phyloP scores from a whole-genome alignment of 345 rosid genomes.

The Erysimum cheiranthoides region DNA sequence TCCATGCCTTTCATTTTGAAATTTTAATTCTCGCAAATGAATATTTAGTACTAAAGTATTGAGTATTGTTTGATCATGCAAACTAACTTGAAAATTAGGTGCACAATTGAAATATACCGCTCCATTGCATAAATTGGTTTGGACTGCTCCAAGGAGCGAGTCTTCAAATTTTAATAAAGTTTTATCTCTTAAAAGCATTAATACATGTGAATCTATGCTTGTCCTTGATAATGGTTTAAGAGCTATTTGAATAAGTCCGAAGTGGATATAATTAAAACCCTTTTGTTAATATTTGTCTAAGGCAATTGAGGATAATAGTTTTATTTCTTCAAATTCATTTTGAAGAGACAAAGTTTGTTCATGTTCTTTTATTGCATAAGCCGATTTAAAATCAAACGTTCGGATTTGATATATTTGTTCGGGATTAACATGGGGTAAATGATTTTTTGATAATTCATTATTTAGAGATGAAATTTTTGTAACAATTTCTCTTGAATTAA shows the following conservation, averaged over 20 bases:
- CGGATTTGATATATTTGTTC: neutral
- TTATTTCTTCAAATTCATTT: slow-evolving; percentile 13
- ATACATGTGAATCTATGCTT: neutral
- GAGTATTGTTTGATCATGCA: neutral
- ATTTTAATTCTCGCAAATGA: neutral
- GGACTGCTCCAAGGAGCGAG: neutral
- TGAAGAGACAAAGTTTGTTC: neutral
- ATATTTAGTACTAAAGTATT: neutral
- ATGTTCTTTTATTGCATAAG: slow-evolving; percentile 5
- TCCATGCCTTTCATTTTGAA: neutral
- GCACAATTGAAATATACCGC: neutral
- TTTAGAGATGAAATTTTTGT: neutral
- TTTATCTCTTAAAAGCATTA: neutral
- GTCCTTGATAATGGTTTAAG: neutral
- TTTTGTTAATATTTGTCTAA: neutral
- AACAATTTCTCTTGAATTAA: slow-evolving; percentile 9
- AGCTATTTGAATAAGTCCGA: neutral
- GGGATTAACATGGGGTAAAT: neutral
- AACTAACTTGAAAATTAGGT: neutral
- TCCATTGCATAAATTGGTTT: neutral
- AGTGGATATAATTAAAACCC: slow-evolving; percentile 7
- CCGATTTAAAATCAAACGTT: neutral
- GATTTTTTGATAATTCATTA: neutral
- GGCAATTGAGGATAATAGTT: neutral
- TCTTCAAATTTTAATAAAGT: slow-evolving; percentile 5